Conservation (phyloP, 2,329 filamentous ascomycete genomes). For the Sordariomycetes sp. region DNA sequence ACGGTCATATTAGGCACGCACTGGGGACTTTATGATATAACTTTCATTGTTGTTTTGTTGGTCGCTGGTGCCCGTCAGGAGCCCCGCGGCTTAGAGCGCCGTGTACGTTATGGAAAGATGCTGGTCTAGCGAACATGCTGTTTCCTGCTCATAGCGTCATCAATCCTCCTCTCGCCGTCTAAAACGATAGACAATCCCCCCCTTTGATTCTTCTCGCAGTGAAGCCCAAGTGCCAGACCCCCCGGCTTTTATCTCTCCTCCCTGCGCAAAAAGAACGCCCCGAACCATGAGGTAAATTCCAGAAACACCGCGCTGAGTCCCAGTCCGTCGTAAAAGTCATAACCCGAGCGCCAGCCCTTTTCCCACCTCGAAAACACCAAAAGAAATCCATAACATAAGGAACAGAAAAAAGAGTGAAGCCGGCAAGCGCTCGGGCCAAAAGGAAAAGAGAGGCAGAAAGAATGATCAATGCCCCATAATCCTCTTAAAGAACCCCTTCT, state of each 20-base stretch:
- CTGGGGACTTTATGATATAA: neutral
- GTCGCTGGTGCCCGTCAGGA: neutral
- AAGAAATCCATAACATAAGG: no score
- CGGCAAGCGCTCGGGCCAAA: no score
- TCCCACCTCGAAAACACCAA: no score
- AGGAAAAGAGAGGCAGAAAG: no score
- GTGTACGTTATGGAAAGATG: neutral
- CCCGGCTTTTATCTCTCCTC: neutral
- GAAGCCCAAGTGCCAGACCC: neutral
- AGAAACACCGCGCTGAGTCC: neutral
- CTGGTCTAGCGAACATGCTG: constrained; percentile 7
- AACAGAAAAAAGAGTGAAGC: no score
- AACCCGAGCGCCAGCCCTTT: no score
- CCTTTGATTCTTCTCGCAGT: neutral
- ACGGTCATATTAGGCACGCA: neutral
- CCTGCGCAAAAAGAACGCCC: neutral
- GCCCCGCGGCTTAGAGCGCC: no score
- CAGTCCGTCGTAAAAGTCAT: no score
- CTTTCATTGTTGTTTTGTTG: neutral
- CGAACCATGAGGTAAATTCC: neutral
- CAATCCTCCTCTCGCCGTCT: neutral
- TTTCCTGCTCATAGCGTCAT: neutral
- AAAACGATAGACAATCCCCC: neutral
- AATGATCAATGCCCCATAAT: neutral
- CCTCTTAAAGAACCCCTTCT: constrained; percentile 1